Conservation (phyloP, 352 stramenopile genomes). For the Globisporangium spiculum region DNA sequence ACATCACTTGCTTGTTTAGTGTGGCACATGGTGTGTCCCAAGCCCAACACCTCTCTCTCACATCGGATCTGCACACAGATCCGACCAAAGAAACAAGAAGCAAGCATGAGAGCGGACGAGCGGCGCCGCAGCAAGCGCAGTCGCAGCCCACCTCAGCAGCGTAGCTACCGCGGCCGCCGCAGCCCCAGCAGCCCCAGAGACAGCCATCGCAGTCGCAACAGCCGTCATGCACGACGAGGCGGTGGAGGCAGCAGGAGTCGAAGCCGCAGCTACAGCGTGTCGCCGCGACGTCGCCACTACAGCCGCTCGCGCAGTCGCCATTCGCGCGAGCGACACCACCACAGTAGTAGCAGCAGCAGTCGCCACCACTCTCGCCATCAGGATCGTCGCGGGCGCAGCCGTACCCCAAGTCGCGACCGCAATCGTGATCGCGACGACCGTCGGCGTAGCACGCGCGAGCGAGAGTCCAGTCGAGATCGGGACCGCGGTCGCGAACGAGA, state of each 20-base stretch:
- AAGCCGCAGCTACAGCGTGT: slow-evolving; percentile 19
- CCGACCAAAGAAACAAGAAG: not conserved
- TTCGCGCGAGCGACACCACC: not conserved
- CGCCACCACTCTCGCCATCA: not conserved
- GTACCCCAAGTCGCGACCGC: slow-evolving; percentile 13
- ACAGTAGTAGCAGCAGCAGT: not conserved
- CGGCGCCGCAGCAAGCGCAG: slow-evolving; percentile 18
- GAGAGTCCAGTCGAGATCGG: slow-evolving; percentile 22
- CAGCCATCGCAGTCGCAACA: not conserved
- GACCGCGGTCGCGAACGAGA: slow-evolving; percentile 17
- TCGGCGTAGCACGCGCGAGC: slow-evolving; percentile 3
- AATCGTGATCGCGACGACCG: not conserved
- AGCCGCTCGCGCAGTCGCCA: slow-evolving; percentile 14
- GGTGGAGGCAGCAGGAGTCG: slow-evolving; percentile 14
- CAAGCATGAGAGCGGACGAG: slow-evolving; percentile 4
- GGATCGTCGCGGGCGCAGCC: slow-evolving; percentile 1
- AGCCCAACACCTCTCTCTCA: not conserved
- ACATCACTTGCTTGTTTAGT: not conserved
- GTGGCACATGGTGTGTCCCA: not conserved
- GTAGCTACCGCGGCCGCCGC: slow-evolving; percentile 16
- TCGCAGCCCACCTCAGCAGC: slow-evolving; percentile 13
- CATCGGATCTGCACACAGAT: too few species aligned
- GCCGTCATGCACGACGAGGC: not conserved
- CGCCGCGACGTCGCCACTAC: not conserved
- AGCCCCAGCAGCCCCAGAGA: too few species aligned